A percentile compares a stretch with the other conserved stretches of the same genome.
Conservation (phyloP, 2,329 filamentous ascomycete genomes). For the Colletotrichum godetiae region DNA sequence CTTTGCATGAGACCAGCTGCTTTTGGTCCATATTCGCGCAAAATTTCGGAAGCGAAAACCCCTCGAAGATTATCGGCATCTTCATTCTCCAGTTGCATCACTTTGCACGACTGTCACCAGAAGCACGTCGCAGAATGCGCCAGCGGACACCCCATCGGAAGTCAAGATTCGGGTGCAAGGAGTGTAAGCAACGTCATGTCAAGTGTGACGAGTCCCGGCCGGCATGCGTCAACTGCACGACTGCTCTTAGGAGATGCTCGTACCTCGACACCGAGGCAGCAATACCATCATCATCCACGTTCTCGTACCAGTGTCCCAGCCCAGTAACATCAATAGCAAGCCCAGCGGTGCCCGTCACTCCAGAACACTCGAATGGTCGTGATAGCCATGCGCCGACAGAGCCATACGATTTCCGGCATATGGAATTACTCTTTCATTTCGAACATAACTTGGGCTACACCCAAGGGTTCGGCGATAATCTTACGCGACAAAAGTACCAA, state of each 20-base stretch:
- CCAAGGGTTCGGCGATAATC: neutral
- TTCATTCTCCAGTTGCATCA: too few relatives aligned
- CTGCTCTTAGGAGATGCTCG: constrained; percentile 49
- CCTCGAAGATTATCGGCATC: too few relatives aligned
- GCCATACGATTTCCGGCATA: constrained; percentile 13
- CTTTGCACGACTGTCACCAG: too few relatives aligned
- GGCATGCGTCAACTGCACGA: constrained; percentile 52
- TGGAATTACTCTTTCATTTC: constrained; percentile 21
- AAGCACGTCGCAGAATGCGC: constrained; percentile 1
- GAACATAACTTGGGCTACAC: neutral
- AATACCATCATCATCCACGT: neutral
- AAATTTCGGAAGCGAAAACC: neutral
- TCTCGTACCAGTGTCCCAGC: constrained; percentile 14
- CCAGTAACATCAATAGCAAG: constrained; percentile 13
- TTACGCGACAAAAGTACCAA: neutral
- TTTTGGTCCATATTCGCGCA: neutral
- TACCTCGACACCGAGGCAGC: constrained; percentile 36
- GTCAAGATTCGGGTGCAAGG: constrained; percentile 52
- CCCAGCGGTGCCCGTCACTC: neutral
- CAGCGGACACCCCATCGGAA: constrained; percentile 46
- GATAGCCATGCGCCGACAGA: neutral
- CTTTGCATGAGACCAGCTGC: too few relatives aligned
- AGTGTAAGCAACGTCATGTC: constrained; percentile 54
- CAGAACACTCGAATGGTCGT: neutral
- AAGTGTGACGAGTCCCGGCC: constrained; percentile 56